Conservation (phyloP, 495 filamentous ascomycete species). For the Darksidea phi region DNA sequence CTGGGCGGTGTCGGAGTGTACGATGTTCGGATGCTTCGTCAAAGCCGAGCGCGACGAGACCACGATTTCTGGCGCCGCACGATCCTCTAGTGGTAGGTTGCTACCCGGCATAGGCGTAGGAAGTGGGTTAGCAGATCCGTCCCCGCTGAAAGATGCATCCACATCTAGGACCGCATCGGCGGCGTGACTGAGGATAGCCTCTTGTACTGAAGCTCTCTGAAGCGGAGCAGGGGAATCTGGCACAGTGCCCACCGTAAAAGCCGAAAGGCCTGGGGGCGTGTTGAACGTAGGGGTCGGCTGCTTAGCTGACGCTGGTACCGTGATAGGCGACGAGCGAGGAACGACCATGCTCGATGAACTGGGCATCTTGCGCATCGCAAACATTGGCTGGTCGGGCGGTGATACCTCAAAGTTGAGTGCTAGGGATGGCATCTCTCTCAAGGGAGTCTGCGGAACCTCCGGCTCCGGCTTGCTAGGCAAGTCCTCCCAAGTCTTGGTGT, state of each 20-base stretch:
- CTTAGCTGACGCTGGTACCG: slow-evolving; percentile 10
- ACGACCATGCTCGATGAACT: slow-evolving; percentile 2
- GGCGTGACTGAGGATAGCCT: not conserved
- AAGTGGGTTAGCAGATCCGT: not conserved
- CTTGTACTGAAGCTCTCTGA: slow-evolving; percentile 6
- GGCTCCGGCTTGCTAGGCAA: not conserved
- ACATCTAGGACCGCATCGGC: not conserved
- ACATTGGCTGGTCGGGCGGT: slow-evolving; percentile 22
- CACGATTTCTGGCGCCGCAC: not conserved
- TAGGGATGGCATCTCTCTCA: slow-evolving; percentile 6
- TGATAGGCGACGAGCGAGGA: slow-evolving; percentile 17
- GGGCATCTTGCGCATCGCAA: slow-evolving; percentile 1
- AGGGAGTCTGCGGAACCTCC: not conserved
- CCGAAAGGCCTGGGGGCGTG: not conserved
- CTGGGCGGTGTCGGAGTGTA: not conserved
- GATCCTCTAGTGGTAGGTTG: slow-evolving; percentile 10
- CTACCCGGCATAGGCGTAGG: slow-evolving; percentile 25
- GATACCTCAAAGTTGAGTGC: slow-evolving; percentile 21
- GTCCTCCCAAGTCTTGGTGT: not conserved
- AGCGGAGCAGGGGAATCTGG: slow-evolving; percentile 21
- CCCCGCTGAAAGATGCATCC: not conserved
- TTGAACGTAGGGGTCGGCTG: not conserved
- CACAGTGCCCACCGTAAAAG: slow-evolving; percentile 6
- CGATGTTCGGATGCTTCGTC: not conserved
- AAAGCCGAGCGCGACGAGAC: not conserved